Evolutionary conservation across 495 filamentous ascomycete genomes (phyloP).

Genomic region (Tuber indicum): DNA sequence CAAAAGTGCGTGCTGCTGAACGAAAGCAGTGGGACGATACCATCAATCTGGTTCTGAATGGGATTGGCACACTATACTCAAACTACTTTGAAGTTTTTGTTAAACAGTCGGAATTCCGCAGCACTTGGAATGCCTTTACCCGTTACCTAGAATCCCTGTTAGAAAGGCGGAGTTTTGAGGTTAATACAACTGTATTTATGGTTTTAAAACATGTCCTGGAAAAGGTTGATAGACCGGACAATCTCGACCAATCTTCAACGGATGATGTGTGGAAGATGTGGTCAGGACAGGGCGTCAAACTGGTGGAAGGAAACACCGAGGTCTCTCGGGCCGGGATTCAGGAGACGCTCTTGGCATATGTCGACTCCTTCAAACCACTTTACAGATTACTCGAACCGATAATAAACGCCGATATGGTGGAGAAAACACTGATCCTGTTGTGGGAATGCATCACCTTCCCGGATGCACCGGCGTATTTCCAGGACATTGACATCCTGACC

Average conservation of each 20-base stretch:
- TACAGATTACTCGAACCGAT: conserved; percentile 68
- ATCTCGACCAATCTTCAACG: conserved; percentile 54
- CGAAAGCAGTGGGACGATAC: conserved; percentile 41
- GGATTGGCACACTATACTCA: conserved; percentile 42
- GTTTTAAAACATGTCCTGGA: conserved; percentile 62
- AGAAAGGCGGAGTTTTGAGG: conserved; percentile 55
- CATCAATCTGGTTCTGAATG: conserved; percentile 41
- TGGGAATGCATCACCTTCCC: conserved; percentile 61
- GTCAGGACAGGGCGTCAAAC: conserved; percentile 44
- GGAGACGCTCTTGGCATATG: conserved; percentile 59
- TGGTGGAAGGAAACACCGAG: conserved; percentile 36
- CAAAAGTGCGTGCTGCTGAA: conserved; percentile 31
- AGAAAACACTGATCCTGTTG: conserved; percentile 51
- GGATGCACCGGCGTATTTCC: conserved; percentile 66
- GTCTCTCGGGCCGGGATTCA: conserved; percentile 36
- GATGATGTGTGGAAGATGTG: conserved; percentile 67
- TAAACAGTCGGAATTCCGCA: conserved; percentile 39
- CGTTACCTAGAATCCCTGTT: conserved; percentile 57
- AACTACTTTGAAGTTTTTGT: conserved; percentile 42
- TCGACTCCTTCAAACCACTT: conserved; percentile 67
- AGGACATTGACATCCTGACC: conserved; percentile 78
- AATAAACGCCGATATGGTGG: conserved; percentile 55
- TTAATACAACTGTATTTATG: conserved; percentile 66
- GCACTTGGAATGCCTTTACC: conserved; percentile 64
- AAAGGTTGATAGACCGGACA: conserved; percentile 47